phyloP scores from a whole-genome alignment of 192 early-diverging fungal species.

The Jimgerdemannia lactiflua region DNA sequence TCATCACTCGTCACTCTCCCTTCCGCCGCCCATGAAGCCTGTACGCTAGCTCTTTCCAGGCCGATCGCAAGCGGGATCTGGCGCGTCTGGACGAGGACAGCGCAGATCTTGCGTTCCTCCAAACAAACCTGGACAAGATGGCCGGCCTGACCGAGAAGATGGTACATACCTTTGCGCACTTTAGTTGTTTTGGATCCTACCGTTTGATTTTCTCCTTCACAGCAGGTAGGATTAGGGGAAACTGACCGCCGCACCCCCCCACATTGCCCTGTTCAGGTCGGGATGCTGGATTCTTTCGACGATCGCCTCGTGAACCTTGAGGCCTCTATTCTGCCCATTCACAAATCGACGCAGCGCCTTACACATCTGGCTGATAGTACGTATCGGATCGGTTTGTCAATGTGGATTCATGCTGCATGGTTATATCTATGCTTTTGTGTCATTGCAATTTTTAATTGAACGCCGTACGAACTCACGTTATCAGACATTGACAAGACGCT shows the following conservation, averaged over 20 bases:
- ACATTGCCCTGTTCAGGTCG: slow-evolving; percentile 35
- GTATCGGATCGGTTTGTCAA: slow-evolving; percentile 6
- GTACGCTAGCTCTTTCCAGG: too few species aligned
- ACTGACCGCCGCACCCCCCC: not conserved
- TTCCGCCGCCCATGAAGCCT: too few species aligned
- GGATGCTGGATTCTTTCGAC: slow-evolving; percentile 76
- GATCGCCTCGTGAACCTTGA: slow-evolving; percentile 67
- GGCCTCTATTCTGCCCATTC: slow-evolving; percentile 77
- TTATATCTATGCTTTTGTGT: not conserved
- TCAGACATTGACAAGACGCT: slow-evolving; percentile 69
- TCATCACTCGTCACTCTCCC: too few species aligned
- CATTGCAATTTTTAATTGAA: not conserved
- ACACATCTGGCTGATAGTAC: slow-evolving; percentile 72
- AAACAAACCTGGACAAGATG: slow-evolving; percentile 49
- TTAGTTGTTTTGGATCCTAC: too few species aligned
- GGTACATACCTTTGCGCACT: slow-evolving; percentile 22
- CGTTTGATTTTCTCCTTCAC: not conserved
- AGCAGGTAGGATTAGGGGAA: not conserved
- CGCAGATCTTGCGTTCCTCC: slow-evolving; percentile 45
- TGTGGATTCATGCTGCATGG: not conserved
- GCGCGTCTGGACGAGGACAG: slow-evolving; percentile 38
- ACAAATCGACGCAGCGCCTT: slow-evolving; percentile 69
- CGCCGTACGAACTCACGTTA: not conserved
- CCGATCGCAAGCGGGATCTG: not conserved
- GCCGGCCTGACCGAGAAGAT: slow-evolving; percentile 47